Conservation (phyloP, 331 rosid genomes). For the Dryas integrifolia region DNA sequence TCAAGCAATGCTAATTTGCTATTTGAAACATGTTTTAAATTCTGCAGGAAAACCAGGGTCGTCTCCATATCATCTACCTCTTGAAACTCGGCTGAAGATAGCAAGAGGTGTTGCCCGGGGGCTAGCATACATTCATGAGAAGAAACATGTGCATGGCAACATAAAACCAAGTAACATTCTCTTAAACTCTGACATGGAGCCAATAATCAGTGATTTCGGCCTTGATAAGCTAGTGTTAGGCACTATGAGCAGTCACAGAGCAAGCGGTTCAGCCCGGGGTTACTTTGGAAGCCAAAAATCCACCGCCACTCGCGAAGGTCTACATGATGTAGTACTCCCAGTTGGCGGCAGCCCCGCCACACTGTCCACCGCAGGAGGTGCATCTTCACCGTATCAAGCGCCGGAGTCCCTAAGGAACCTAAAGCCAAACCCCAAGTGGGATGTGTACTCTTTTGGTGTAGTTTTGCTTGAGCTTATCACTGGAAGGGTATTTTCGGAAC, state of each 20-base stretch:
- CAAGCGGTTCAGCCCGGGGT: conserved; percentile 42
- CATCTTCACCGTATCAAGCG: conserved; percentile 54
- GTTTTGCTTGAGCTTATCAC: conserved; percentile 69
- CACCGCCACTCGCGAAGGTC: conserved; percentile 19
- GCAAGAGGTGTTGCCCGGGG: conserved; percentile 77
- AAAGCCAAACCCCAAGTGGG: conserved; percentile 67
- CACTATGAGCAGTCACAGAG: conserved; percentile 29
- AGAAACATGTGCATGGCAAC: conserved; percentile 80
- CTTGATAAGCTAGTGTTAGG: conserved; percentile 48
- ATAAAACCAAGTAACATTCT: conserved; percentile 75
- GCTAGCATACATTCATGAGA: conserved; percentile 74
- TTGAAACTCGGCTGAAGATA: conserved; percentile 64
- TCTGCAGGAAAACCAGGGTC: conserved; percentile 51
- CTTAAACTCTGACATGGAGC: conserved; percentile 60
- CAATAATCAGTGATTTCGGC: conserved; percentile 70
- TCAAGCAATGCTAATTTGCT: too few relatives aligned
- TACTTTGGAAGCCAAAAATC: conserved; percentile 43
- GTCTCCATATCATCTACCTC: conserved; percentile 48
- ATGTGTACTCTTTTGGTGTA: conserved; percentile 82
- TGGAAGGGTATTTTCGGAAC: conserved; percentile 53
- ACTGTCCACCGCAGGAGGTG: conserved; percentile 14
- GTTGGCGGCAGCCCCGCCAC: conserved; percentile 37
- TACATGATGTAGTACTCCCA: conserved; percentile 25
- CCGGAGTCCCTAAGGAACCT: conserved; percentile 65
- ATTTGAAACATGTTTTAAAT: neutral